Conservation (phyloP, 257 asterid genomes). For the Vinca minor region DNA sequence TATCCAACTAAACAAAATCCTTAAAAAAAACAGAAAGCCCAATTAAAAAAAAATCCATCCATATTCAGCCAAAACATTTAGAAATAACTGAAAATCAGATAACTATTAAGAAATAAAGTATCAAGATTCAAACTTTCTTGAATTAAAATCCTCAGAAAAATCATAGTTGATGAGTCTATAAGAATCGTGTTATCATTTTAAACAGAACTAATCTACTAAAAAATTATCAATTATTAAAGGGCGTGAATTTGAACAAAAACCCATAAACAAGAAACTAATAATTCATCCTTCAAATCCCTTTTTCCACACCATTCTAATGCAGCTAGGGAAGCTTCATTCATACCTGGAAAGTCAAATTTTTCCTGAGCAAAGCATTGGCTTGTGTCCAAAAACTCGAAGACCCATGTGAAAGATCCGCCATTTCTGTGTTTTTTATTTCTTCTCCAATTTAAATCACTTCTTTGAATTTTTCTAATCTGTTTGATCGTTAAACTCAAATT, state of each 20-base stretch:
- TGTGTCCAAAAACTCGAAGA: constrained; percentile 74
- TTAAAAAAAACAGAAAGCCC: background rate
- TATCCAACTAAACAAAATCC: background rate
- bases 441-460: background rate
- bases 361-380: constrained; percentile 83
- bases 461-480: background rate
- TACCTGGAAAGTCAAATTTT: constrained; percentile 85
- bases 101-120: background rate
- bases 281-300: background rate
- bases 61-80: background rate
- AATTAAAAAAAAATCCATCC: background rate
- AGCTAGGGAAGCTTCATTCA: constrained; percentile 1
- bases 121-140: background rate
- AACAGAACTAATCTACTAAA: background rate
- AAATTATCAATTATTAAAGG: background rate
- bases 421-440: constrained; percentile 4
- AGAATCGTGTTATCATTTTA: background rate
- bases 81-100: background rate
- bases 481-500: background rate
- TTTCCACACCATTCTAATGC: background rate
- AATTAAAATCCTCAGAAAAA: background rate
- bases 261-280: constrained; percentile 2
- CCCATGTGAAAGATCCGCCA: constrained; percentile 39
- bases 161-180: background rate
- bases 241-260: background rate